Percentiles rank a stretch among this genome's conserved stretches.
Conservation (phyloP, 306 rosid genomes). For the Dalbergia oliveri region DNA sequence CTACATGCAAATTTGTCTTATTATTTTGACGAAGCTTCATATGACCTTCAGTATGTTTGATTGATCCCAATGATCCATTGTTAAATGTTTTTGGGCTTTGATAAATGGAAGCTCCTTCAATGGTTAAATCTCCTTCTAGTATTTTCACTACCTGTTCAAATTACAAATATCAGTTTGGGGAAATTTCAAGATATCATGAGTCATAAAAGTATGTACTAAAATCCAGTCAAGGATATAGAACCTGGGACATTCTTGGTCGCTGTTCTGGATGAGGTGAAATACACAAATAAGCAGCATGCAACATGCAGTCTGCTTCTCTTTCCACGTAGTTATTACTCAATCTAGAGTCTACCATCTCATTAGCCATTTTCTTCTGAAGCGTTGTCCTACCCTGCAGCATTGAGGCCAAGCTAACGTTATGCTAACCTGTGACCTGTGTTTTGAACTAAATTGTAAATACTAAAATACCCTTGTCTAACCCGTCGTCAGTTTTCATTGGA, state of each 20-base stretch:
- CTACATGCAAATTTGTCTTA: background rate
- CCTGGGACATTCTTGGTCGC: conserved; percentile 47
- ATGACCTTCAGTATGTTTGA: background rate
- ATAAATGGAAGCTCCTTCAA: conserved; percentile 25
- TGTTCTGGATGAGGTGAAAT: conserved; percentile 36
- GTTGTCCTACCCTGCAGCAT: conserved; percentile 34
- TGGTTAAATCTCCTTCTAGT: conserved; percentile 37
- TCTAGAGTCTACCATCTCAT: conserved; percentile 29
- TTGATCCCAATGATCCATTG: background rate
- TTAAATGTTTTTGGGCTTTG: background rate
- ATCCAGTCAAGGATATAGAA: background rate
- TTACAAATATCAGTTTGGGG: background rate
- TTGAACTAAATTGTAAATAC: background rate
- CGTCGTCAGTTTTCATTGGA: background rate
- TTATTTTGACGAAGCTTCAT: background rate
- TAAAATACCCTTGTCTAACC: background rate
- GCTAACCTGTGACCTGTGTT: background rate
- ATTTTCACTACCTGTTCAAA: conserved; percentile 40
- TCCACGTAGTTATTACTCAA: conserved; percentile 33
- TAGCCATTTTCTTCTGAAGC: conserved; percentile 20
- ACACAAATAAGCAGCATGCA: conserved; percentile 41
- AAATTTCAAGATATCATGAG: background rate
- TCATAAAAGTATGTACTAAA: background rate
- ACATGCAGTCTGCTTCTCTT: conserved; percentile 28
- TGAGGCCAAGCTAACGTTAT: background rate